Conservation (phyloP, 225 moss, liverwort and hornwort species). For the Bryoerythrophyllum caledonicum region DNA sequence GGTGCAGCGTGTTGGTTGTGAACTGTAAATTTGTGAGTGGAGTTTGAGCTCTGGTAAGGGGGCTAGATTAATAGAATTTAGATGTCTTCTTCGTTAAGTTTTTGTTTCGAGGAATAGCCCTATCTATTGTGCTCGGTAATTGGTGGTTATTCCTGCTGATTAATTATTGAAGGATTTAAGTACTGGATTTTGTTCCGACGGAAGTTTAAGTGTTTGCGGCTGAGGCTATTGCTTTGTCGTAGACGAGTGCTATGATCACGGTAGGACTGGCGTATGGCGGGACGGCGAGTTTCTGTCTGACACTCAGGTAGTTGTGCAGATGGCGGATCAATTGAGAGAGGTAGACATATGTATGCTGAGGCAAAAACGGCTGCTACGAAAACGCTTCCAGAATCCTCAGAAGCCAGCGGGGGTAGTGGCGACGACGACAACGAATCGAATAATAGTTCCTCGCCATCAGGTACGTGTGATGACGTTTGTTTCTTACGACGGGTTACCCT, state of each 20-base stretch:
- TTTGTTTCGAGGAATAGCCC: neutral
- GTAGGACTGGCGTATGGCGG: neutral
- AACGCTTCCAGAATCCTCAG: conserved; percentile 54
- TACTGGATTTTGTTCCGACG: neutral
- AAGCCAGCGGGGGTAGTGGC: conserved; percentile 30
- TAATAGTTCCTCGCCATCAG: conserved; percentile 34
- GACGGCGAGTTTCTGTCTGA: neutral
- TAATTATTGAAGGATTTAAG: neutral
- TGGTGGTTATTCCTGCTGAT: neutral
- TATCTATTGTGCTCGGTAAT: neutral
- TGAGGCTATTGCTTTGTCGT: neutral
- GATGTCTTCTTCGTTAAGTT: neutral
- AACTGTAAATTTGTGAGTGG: neutral
- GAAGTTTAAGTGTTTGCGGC: neutral
- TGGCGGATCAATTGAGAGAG: conserved; percentile 20
- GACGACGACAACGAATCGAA: conserved; percentile 42
- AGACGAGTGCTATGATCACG: neutral
- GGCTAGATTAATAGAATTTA: neutral
- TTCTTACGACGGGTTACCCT: neutral
- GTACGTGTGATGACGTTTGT: conserved; percentile 15
- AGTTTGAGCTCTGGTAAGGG: neutral
- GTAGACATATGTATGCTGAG: conserved; percentile 26
- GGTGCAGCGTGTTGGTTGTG: neutral
- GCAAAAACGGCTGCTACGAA: conserved; percentile 42
- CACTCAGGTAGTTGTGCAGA: conserved; percentile 25